Base-by-base conservation (phyloP, 2,329 filamentous ascomycete genomes). In the Claviceps monticola region DNA sequence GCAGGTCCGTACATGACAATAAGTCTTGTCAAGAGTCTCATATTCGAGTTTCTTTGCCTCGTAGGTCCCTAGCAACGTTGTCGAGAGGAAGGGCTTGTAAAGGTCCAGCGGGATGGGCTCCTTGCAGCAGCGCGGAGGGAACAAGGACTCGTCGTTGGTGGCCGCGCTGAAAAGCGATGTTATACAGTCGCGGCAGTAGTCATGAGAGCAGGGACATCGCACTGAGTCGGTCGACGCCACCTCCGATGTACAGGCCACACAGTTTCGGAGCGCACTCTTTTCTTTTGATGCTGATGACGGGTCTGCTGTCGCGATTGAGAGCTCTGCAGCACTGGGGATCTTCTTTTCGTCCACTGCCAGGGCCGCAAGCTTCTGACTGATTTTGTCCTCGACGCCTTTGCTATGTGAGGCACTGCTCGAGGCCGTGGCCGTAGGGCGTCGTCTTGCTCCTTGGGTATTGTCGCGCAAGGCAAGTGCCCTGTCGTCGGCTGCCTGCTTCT, bases 81-180 rank as follows among this genome's bases (percentile, higher is more conserved):
- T 5, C 0, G 64, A 57, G 0, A 82, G 62, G 46, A 73, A 66
- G 1, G 57, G 41, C 0, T 59, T 60, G 29, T 65, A 66, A 0
- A 54, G 48, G 0, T 61, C 59, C 0, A 74, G 48, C 0, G 68
- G 60, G 5, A 82, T 73, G 0, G 59, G 52, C 26, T 70, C 56
- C 0, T 57, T 53, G 57, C 78, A 81, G 62, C 78, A 82, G 1
- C 68, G 66, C 0, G 78, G 76, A 0, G 78, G 79, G 52, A 79
- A 82, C 0, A 76, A 57, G 0, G 69, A 65, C 51, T 81, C 74
- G 54, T 80, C 74, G 0, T 53, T 62, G 21, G 75, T 65, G 0
- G 74, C 66, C 0, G 59, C 51, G 1, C 54, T n/a, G 58, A 81
- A 75, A 0, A 80, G 67, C 0, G 54, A 51, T 2, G 57, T 57